Evolutionary conservation across 495 filamentous ascomycete genomes (phyloP), one percentile per base, ranked within the genome.

Genomic region (Penicillium odoratum): DNA sequence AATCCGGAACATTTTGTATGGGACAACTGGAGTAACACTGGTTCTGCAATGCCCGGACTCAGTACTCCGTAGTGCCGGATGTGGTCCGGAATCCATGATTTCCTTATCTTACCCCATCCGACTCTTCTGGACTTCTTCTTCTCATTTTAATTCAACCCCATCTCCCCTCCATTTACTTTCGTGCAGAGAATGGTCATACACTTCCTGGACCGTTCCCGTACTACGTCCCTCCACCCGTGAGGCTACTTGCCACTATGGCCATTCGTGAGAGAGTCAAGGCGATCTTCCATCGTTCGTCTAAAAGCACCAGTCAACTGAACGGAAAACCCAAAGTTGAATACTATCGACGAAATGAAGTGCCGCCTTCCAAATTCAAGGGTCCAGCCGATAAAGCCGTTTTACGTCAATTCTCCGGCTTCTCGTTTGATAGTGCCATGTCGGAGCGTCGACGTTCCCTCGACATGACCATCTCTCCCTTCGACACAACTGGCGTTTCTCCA

Each of bases 321-420:
- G 64, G 67, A 31, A 75, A 59, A 34, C 67, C 74, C 64, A 81
- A 81, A 56, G 69, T 80, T 51, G 76, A 80, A 66, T 80, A 81
- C 59, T 82, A 83, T 61, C 71, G 73, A 48, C 78, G 77, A 33
- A 60, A 71, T 58, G 80, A 83, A 58, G 69, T 78, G 34, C 80
- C 80, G 3, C 74, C 70, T 10, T 80, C 80, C 21, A 83, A 83
- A 52, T 83, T 82, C 55, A 70, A 70, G 3, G 80, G 79, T 4
- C 79, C 80, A 0, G 80, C 78, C 60, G 78, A 83, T 60, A 74
- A 70, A 48, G 74, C 74, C 21, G 21, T 21, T 21, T 2, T 21
- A 21, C 21, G 21, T 21, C 21, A 21, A 21, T 56, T 83, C 53
- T 72, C 75, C n/a, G 72, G 78, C 10, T 83, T 80, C 75, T 78